Base-by-base conservation (phyloP, 2,329 filamentous ascomycete species). In the Fusarium sterilihyphosum region DNA sequence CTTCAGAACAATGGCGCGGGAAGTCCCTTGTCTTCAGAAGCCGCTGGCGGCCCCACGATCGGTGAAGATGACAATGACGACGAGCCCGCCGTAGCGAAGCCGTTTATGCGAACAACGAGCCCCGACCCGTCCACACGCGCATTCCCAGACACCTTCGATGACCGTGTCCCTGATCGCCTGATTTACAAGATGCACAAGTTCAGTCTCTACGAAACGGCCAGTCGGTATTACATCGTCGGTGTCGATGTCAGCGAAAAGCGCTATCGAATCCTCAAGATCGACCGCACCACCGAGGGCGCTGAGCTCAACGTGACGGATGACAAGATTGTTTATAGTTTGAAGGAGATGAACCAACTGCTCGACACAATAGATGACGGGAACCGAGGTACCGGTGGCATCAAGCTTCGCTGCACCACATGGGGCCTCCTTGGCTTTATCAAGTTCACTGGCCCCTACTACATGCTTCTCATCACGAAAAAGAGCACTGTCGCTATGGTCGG, bases 291-390 rank as follows among this genome's bases (percentile, higher is more conserved):
- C 35, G 93, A 95, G 56, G 79, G 93, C 87, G 74, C 86, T 6
- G 94, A 96, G 78, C 86, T 98, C 70, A 93, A 89, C 78, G 92
- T 99, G 77, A 93, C 93, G 20, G 96, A 99, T 82, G 96, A 99
- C 85, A 96, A 97, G 79, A 97, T 96, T 76, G 90, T 98, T 9
- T 99, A 99, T 83, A 95, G 91, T 56, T 94, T 95, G 80, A 92
- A 92, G 81, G 94, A 98, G 83, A 97, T 98, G 91, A 95, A 93
- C 78, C 92, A 96, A 82, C 88, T 98, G n/a, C 86, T 99, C 53
- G 94, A 96, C 81, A 93, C 95, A 22, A 97, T 99, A 65, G 95
- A 98, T 78, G 94, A 98, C 81, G 96, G 96, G 1, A 99, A 98
- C 82, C 95, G 94, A 79, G 92, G 90, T 13, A 94, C 94, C 0